Evolutionary conservation across 2,329 filamentous ascomycete genomes (phyloP).

Genomic region (Fusarium globosum): DNA sequence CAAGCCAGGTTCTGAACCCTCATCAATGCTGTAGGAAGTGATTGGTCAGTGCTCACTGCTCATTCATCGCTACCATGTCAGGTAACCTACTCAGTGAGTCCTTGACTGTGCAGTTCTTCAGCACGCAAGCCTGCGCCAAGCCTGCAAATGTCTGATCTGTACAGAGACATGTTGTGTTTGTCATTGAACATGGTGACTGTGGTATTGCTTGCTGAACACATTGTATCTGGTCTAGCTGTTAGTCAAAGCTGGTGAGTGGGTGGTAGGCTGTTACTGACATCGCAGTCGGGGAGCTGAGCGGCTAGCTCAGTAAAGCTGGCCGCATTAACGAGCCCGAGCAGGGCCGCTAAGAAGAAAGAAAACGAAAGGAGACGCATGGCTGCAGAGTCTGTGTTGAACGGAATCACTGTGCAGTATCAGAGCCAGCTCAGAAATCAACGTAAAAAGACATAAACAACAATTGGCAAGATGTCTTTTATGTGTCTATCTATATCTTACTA

Average conservation of each 20-base stretch:
- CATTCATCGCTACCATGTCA: accelerated
- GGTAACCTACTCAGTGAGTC: constrained; percentile 26
- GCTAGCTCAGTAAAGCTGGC: constrained; percentile 27
- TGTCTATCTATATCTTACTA: neutral
- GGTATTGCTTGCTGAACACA: constrained; percentile 24
- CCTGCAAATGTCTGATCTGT: constrained; percentile 29
- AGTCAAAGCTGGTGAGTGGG: neutral
- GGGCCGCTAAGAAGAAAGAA: constrained; percentile 1
- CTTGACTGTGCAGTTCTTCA: constrained; percentile 26
- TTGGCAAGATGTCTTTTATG: neutral
- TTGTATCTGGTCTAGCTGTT: constrained; percentile 17
- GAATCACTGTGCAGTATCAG: neutral
- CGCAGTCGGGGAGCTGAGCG: constrained; percentile 21
- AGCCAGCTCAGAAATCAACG: neutral
- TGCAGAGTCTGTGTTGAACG: neutral
- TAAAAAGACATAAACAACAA: neutral
- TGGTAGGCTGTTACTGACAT: neutral
- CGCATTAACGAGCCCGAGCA: constrained; percentile 20
- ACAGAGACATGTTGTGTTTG: constrained; percentile 32
- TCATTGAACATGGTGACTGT: constrained; percentile 22
- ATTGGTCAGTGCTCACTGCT: neutral
- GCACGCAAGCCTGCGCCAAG: constrained; percentile 25
- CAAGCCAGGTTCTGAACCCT: constrained; percentile 27
- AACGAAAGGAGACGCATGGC: constrained; percentile 26
- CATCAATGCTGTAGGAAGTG: neutral